Percentiles rank a stretch among this genome's conserved stretches.
Conservation (phyloP, 2,329 filamentous ascomycete species). For the Lecanicillium sp. region DNA sequence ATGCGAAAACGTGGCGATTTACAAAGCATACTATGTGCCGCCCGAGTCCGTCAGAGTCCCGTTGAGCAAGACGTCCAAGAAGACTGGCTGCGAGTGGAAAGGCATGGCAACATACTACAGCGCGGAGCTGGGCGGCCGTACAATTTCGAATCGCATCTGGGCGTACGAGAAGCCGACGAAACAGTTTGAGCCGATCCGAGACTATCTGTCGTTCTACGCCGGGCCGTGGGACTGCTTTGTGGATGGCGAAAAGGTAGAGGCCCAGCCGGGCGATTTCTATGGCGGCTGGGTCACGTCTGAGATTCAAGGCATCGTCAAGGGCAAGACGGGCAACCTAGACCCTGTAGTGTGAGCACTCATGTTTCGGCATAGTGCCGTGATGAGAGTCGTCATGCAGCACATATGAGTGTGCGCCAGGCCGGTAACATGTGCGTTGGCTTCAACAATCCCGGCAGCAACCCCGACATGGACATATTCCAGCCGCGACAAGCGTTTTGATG, state of each 20-base stretch:
- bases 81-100: conserved; percentile 53
- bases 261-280: conserved; percentile 56
- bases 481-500: no score
- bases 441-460: no score
- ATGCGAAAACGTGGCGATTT: no score
- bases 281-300: conserved; percentile 58
- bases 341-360: conserved; percentile 19
- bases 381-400: no score
- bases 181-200: conserved; percentile 44
- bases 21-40: conserved; percentile 51
- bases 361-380: no score
- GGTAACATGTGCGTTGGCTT: no score
- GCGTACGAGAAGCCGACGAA: conserved; percentile 47
- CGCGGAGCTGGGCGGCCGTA: conserved; percentile 28
- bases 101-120: conserved; percentile 52
- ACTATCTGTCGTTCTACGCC: conserved; percentile 52
- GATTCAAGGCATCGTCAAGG: conserved; percentile 44
- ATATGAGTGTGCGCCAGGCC: no score
- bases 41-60: conserved; percentile 38
- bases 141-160: conserved; percentile 48
- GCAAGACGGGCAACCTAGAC: conserved; percentile 30
- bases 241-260: conserved; percentile 50
- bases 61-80: conserved; percentile 35
- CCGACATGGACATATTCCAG: no score
- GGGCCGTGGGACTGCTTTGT: conserved; percentile 56